These are phyloP conservation scores for Fusarium tricinctum DNA, from an alignment of 2,329 filamentous ascomycete species.

Conservation along the genomic window DNA sequence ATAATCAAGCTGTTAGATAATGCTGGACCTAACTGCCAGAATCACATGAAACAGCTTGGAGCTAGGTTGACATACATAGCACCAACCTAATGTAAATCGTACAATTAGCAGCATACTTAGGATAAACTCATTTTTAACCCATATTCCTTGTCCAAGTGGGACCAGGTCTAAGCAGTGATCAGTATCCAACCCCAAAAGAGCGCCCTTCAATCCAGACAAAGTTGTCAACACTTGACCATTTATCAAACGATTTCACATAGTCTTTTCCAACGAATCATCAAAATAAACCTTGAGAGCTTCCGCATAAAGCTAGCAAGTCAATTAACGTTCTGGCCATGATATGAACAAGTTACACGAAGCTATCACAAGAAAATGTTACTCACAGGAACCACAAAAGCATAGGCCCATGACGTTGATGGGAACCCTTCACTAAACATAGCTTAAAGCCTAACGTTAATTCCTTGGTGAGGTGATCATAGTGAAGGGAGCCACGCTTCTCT, in stretches of 20 bases:
- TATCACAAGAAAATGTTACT: background rate
- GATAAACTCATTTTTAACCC: too few relatives aligned
- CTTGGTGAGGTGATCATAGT: background rate
- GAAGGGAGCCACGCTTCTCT: constrained; percentile 2
- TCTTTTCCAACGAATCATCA: too few relatives aligned
- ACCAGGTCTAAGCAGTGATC: background rate
- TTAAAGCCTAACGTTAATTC: background rate
- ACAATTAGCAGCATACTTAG: background rate
- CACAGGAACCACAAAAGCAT: background rate
- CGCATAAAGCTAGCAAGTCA: too few relatives aligned
- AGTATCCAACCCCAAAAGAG: background rate
- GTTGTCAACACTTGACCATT: too few relatives aligned
- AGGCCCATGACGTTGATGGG: background rate
- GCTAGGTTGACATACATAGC: background rate
- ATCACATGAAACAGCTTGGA: background rate
- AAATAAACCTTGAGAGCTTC: too few relatives aligned
- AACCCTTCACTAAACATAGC: background rate
- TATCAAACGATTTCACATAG: too few relatives aligned
- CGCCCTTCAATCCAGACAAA: constrained; percentile 6
- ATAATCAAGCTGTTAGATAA: too few relatives aligned
- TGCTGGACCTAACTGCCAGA: background rate
- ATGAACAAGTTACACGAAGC: background rate
- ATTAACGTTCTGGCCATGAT: background rate
- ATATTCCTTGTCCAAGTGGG: background rate
- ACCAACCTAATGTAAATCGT: background rate